These are phyloP conservation scores for Rhodomyrtus tomentosa DNA, from an alignment of 345 rosid genomes.

Conservation along the genomic window DNA sequence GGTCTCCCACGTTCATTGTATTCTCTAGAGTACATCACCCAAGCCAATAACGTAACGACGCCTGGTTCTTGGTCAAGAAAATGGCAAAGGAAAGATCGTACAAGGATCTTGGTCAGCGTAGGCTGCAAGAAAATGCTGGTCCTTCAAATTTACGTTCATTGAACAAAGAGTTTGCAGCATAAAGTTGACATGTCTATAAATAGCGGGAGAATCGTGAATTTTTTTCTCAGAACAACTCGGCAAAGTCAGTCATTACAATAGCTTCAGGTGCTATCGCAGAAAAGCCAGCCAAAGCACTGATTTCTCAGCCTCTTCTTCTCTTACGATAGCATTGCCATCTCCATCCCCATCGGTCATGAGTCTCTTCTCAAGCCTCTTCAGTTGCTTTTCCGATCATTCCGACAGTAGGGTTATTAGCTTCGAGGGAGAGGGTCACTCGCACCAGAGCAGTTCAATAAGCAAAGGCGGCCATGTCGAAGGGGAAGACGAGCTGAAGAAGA, in stretches of 20 bases:
- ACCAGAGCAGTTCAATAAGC: background rate
- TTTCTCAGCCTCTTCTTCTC: background rate
- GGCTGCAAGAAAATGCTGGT: background rate
- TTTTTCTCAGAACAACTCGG: background rate
- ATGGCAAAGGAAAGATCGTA: background rate
- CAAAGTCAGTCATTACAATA: background rate
- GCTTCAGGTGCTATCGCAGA: background rate
- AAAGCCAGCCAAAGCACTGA: background rate
- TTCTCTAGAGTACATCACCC: background rate
- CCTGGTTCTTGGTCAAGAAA: background rate
- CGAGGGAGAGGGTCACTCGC: background rate
- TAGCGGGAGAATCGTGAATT: background rate
- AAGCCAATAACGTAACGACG: background rate
- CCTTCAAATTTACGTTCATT: background rate
- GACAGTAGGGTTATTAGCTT: background rate
- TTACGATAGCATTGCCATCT: background rate
- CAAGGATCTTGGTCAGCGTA: background rate
- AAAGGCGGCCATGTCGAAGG: background rate
- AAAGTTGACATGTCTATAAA: background rate
- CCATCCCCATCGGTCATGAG: background rate
- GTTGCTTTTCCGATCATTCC: constrained; percentile 9
- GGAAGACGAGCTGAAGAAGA: background rate
- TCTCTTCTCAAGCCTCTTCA: background rate
- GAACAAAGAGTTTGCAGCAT: too few relatives aligned
- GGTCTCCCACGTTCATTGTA: background rate